Evolutionary conservation across 495 filamentous ascomycete species (phyloP).

Genomic region (Recurvomyces mirabilis): DNA sequence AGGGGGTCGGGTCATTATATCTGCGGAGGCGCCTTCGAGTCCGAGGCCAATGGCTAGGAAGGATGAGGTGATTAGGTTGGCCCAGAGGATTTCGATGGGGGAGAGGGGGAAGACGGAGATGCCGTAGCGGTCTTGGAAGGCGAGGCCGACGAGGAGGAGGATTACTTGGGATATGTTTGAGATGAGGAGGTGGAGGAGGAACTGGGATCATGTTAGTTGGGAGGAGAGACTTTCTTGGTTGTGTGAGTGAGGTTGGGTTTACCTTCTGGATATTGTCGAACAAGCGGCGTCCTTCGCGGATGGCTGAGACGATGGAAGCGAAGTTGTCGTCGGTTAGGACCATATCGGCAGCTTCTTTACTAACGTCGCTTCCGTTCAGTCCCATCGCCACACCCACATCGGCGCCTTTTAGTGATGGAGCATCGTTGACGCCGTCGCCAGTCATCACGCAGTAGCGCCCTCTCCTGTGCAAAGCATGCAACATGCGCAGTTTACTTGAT

Average conservation of each 20-base stretch:
- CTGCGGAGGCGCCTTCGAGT: slow-evolving; percentile 50
- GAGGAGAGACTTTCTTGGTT: too few species aligned
- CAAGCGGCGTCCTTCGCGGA: slow-evolving; percentile 47
- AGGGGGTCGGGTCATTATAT: slow-evolving; percentile 62
- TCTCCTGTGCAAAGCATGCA: slow-evolving; percentile 54
- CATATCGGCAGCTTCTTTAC: slow-evolving; percentile 73
- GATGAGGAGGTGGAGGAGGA: slow-evolving; percentile 60
- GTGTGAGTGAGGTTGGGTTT: slow-evolving; percentile 8
- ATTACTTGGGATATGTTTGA: slow-evolving; percentile 69
- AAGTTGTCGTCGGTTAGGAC: slow-evolving; percentile 72
- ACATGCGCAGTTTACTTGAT: slow-evolving; percentile 65
- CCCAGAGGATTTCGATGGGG: slow-evolving; percentile 65
- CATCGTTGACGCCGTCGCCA: slow-evolving; percentile 81
- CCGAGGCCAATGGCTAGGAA: slow-evolving; percentile 65
- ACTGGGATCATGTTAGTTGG: too few species aligned
- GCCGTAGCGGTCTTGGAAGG: slow-evolving; percentile 51
- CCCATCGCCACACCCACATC: slow-evolving; percentile 85
- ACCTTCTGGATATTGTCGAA: slow-evolving; percentile 47
- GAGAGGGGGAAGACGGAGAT: slow-evolving; percentile 64
- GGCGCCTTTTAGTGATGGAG: slow-evolving; percentile 65
- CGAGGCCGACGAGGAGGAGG: slow-evolving; percentile 59
- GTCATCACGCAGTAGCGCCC: slow-evolving; percentile 63
- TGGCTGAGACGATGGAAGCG: slow-evolving; percentile 53
- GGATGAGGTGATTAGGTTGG: slow-evolving; percentile 64
- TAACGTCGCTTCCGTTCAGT: slow-evolving; percentile 64